Percentiles rank a stretch among this genome's conserved stretches.
phyloP scores from a whole-genome alignment of 106 monocot genomes.

The Dendrobium chrysotoxum region DNA sequence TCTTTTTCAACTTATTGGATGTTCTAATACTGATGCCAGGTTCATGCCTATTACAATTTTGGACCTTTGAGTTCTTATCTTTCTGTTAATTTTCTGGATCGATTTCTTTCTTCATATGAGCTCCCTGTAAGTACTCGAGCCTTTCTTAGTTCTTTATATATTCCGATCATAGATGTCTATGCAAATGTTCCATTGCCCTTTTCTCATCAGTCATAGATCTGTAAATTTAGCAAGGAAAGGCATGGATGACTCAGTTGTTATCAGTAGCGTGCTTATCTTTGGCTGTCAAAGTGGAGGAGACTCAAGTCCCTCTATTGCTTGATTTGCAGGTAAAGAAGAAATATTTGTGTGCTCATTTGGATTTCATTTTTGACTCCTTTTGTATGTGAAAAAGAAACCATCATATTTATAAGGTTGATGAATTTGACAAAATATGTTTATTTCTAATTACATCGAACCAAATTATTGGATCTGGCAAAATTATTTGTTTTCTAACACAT shows the following conservation, averaged over 20 bases:
- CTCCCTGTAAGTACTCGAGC: conserved; percentile 65
- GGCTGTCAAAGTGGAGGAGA: conserved; percentile 83
- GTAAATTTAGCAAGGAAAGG: conserved; percentile 49
- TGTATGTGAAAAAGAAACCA: neutral
- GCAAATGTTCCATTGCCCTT: neutral
- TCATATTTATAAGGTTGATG: neutral
- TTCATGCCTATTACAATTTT: conserved; percentile 63
- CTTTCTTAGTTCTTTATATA: neutral
- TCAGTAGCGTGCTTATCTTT: conserved; percentile 83
- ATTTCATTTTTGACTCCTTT: neutral
- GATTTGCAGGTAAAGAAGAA: conserved; percentile 60
- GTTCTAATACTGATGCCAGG: conserved; percentile 26
- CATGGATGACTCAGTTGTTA: conserved; percentile 79
- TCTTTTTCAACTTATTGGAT: neutral
- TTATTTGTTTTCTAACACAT: neutral
- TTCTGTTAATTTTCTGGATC: conserved; percentile 77
- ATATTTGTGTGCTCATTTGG: neutral
- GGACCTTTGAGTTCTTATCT: conserved; percentile 65
- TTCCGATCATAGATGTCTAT: neutral
- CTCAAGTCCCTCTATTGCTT: conserved; percentile 48
- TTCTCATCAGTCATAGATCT: neutral
- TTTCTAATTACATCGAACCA: neutral
- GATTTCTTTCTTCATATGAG: conserved; percentile 71
- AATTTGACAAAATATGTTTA: neutral
- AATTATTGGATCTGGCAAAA: neutral